phyloP scores from a whole-genome alignment of 139 green algal species.

The Astrephomene gubernaculifera region DNA sequence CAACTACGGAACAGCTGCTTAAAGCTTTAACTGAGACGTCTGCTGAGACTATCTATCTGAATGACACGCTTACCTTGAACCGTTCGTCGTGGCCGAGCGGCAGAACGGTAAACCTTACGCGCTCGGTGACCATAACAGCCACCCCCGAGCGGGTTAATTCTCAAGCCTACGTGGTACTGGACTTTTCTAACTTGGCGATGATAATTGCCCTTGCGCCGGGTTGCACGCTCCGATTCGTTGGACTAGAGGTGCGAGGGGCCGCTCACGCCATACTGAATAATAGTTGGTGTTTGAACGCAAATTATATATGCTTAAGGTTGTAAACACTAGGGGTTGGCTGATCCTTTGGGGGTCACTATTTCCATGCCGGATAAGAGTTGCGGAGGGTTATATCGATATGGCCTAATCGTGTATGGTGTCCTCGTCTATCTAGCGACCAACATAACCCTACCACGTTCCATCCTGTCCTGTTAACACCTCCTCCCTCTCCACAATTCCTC shows the following conservation, averaged over 20 bases:
- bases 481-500: neutral
- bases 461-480: neutral
- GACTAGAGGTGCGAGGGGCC: slow-evolving; percentile 28
- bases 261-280: no score
- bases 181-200: slow-evolving; percentile 2
- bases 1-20: neutral
- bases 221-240: neutral
- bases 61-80: neutral
- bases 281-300: no score
- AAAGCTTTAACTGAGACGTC: neutral
- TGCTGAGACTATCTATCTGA: neutral
- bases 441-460: no score
- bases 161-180: slow-evolving; percentile 6
- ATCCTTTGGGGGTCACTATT: no score
- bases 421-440: no score
- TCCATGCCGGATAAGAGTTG: no score
- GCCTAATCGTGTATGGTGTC: no score
- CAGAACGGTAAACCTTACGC: neutral
- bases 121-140: neutral
- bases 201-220: neutral
- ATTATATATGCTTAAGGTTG: no score
- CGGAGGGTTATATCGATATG: no score
- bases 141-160: neutral
- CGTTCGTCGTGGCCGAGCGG: neutral
- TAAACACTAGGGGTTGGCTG: no score